Base-by-base conservation (phyloP, 148 eudicot species). In the Camellia granthamiana region DNA sequence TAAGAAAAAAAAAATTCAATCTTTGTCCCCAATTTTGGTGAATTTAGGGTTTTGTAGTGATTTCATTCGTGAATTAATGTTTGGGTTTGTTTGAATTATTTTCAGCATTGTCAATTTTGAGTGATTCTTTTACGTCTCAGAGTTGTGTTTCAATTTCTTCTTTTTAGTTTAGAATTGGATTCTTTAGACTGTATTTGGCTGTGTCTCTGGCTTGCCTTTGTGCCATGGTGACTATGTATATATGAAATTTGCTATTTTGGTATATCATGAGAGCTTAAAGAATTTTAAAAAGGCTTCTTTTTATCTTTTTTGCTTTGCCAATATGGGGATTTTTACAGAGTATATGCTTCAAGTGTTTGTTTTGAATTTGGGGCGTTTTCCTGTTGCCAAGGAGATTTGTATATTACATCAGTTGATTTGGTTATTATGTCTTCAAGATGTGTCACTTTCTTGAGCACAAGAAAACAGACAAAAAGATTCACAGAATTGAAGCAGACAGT, bases 11-110 rank as follows among this genome's bases (percentile, higher is more conserved):
- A 74, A 65, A 30, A 4, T 65, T 58, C 41, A 38, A 65, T 30
- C 16, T 66, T 67, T 81, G 18, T 43, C 15, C 30, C 14, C 71
- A 69, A 43, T 76, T 67, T n/a, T 2, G 18, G 30, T 81, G 11
- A 30, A 54, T 47, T 68, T 66, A 42, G 46, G 83, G 21, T 70
- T 62, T 69, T 51, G 38, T 8, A n/a, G 69, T 62, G 69, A 76
- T 76, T 19, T 61, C 16, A 5, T 43, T 58, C 47, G 21, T 76
- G 46, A 30, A 44, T 23, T 81, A 44, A n/a, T 74, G 58, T 70
- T 79, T 18, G 41, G 43, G 23, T 69, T 44, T 21, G 52, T 79
- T 43, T 41, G 54, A 14, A 9, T 15, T 67, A 0, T 38, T 15
- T 56, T 38, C 74, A 9, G 64, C 51, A 56, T 41, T 55, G 55